A percentile compares a stretch with the other conserved stretches of the same genome.
Conservation (phyloP, 306 rosid genomes). For the Cicer arietinum region DNA sequence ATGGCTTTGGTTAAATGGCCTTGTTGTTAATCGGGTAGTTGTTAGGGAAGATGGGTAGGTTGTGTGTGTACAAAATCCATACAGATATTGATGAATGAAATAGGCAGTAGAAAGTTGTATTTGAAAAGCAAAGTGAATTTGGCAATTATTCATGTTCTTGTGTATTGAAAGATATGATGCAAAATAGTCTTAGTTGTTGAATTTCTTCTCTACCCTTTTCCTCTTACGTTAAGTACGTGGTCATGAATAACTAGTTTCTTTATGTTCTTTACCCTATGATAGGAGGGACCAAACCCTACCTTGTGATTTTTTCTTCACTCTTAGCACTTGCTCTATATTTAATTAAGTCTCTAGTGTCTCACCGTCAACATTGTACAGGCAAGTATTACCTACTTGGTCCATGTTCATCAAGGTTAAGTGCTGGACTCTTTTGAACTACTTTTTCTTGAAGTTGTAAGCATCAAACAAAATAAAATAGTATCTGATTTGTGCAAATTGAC, state of each 20-base stretch:
- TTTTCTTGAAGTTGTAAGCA: too few relatives aligned
- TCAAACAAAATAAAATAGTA: too few relatives aligned
- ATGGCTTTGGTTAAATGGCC: slow-evolving; percentile 34
- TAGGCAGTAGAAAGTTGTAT: slow-evolving; percentile 47
- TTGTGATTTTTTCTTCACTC: slow-evolving; percentile 17
- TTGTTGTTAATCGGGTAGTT: slow-evolving; percentile 30
- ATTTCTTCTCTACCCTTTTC: slow-evolving; percentile 21
- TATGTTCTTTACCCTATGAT: slow-evolving; percentile 8
- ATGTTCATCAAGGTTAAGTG: slow-evolving; percentile 39
- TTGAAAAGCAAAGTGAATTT: slow-evolving; percentile 42
- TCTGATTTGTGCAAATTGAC: too few relatives aligned
- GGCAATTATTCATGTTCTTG: slow-evolving; percentile 47
- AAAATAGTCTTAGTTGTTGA: slow-evolving; percentile 36
- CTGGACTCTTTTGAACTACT: slow-evolving; percentile 14
- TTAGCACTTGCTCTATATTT: slow-evolving; percentile 14
- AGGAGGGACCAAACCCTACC: slow-evolving; percentile 37
- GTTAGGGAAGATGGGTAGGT: slow-evolving; percentile 40
- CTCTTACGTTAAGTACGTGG: neutral
- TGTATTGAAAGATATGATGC: slow-evolving; percentile 45
- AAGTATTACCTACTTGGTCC: slow-evolving; percentile 40
- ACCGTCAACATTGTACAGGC: slow-evolving; percentile 41
- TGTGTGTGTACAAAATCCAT: slow-evolving; percentile 63
- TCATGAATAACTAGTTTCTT: slow-evolving; percentile 15
- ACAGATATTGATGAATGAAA: slow-evolving; percentile 44
- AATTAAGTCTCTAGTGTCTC: slow-evolving; percentile 13